Conservation (phyloP, 768 basidiomycete genomes). For the Hirschioporus abietinus region DNA sequence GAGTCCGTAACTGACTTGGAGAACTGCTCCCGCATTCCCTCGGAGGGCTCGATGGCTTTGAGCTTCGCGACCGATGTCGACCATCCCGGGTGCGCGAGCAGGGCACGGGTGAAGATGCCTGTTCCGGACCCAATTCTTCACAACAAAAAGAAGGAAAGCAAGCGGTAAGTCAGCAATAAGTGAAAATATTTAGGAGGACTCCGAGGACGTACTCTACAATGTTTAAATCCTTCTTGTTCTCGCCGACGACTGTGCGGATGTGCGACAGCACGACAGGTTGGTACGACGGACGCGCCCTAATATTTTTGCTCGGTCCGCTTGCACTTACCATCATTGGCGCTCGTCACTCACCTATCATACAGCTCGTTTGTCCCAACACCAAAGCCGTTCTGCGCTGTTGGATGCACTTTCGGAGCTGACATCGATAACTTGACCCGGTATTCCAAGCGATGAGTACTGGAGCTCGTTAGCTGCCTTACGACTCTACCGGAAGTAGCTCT, state of each 20-base stretch:
- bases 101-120: constrained; percentile 82
- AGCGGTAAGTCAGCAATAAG: background rate
- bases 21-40: constrained; percentile 81
- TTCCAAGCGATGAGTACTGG: background rate
- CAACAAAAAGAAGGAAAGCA: constrained; percentile 7
- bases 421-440: background rate
- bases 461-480: no score
- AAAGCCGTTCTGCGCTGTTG: constrained; percentile 69
- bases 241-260: constrained; percentile 46
- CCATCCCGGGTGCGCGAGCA: constrained; percentile 62
- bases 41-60: constrained; percentile 76
- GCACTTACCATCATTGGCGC: background rate
- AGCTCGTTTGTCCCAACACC: constrained; percentile 77
- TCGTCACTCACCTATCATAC: constrained; percentile 54
- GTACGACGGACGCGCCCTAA: constrained; percentile 80
- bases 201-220: constrained; percentile 57
- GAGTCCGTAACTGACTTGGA: constrained; percentile 45
- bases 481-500: no score
- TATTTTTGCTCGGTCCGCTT: background rate
- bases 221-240: constrained; percentile 38
- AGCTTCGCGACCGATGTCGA: constrained; percentile 44
- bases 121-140: constrained; percentile 77
- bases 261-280: constrained; percentile 54
- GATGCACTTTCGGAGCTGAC: constrained; percentile 40
- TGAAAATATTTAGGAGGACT: constrained; percentile 2